These are phyloP conservation scores for Heimioporus punctisporus DNA, from an alignment of 1,284 basidiomycete species.

Conservation along the genomic window DNA sequence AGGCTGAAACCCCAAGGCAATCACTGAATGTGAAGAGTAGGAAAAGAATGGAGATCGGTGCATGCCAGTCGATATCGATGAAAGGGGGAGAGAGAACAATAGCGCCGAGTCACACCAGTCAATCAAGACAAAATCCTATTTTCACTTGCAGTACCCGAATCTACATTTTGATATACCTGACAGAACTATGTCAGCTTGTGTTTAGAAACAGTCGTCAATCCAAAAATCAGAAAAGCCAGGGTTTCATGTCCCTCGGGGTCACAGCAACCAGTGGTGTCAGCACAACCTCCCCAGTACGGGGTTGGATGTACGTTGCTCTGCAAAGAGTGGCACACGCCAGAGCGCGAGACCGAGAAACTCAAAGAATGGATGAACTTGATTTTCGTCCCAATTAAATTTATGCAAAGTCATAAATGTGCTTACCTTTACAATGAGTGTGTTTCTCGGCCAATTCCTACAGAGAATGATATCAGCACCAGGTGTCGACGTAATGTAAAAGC, in stretches of 20 bases:
- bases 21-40: too few species aligned
- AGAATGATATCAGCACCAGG: constrained; percentile 1
- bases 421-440: constrained; percentile 11
- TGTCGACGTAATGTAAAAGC: neutral
- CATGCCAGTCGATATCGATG: too few species aligned
- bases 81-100: too few species aligned
- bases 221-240: constrained; percentile 64
- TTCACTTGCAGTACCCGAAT: too few species aligned
- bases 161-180: constrained; percentile 6
- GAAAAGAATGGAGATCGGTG: too few species aligned
- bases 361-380: constrained; percentile 85
- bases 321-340: constrained; percentile 37
- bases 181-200: constrained; percentile 2
- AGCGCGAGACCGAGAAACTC: constrained; percentile 48
- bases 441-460: neutral
- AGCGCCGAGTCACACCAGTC: too few species aligned
- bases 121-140: too few species aligned
- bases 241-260: constrained; percentile 60
- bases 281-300: constrained; percentile 53
- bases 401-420: constrained; percentile 12
- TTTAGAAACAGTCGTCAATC: neutral
- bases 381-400: constrained; percentile 48
- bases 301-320: constrained; percentile 32
- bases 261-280: constrained; percentile 37
- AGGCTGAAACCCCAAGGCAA: too few species aligned